A percentile compares a stretch with the other conserved stretches of the same genome.
Evolutionary conservation across 768 basidiomycete genomes (phyloP).

Genomic region (Kwoniella europaea): DNA sequence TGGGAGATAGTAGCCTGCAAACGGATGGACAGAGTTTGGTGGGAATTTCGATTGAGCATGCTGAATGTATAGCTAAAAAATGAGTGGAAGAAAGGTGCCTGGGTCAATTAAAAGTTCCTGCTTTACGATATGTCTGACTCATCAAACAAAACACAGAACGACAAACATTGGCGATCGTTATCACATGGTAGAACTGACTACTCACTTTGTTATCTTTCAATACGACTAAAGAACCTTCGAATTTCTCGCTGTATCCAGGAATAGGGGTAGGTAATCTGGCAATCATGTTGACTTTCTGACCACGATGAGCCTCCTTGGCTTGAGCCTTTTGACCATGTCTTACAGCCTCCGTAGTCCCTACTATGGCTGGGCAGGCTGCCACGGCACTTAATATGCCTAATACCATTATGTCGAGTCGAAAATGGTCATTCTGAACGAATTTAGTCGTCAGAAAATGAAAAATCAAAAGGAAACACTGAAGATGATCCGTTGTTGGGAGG

Average conservation of each 20-base stretch:
- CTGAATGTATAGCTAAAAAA: constrained; percentile 12
- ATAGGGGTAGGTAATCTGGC: constrained; percentile 11
- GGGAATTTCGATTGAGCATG: constrained; percentile 17
- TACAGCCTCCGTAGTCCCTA: constrained; percentile 24
- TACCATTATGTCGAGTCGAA: constrained; percentile 5
- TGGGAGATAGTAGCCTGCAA: constrained; percentile 23
- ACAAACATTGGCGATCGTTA: too few species aligned
- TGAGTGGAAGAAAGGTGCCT: neutral
- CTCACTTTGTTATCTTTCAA: constrained; percentile 24
- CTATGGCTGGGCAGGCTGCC: constrained; percentile 25
- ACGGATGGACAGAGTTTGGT: constrained; percentile 14
- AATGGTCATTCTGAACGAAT: neutral
- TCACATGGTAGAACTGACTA: neutral
- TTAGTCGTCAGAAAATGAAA: neutral
- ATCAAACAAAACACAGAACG: too few species aligned
- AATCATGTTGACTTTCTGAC: constrained; percentile 22
- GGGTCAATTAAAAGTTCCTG: neutral
- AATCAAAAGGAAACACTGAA: neutral
- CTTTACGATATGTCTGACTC: neutral
- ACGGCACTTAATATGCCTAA: constrained; percentile 23
- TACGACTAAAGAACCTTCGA: constrained; percentile 21
- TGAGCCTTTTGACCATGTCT: constrained; percentile 25
- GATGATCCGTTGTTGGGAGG: neutral
- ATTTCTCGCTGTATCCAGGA: constrained; percentile 18
- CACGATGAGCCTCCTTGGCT: constrained; percentile 24